These are phyloP conservation scores for Vaccinium corymbosum DNA, from an alignment of 148 eudicot genomes.

Conservation along the genomic window DNA sequence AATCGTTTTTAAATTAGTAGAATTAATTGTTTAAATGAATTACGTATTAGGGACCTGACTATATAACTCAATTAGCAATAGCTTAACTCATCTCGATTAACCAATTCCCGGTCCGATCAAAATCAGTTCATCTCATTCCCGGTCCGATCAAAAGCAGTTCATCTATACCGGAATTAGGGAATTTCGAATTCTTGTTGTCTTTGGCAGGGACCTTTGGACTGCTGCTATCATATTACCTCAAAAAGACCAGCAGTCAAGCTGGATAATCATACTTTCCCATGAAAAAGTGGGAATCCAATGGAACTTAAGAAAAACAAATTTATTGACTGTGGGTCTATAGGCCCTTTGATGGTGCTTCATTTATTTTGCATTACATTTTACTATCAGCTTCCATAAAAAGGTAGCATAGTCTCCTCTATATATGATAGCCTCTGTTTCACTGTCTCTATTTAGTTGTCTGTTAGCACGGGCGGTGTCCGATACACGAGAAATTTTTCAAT, in stretches of 20 bases:
- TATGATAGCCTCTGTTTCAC: neutral
- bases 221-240: neutral
- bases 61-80: too few relatives aligned
- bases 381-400: neutral
- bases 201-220: neutral
- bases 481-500: neutral
- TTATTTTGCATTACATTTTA: neutral
- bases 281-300: slow-evolving; percentile 3
- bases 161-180: neutral
- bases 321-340: neutral
- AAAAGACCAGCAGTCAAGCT: neutral
- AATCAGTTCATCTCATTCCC: neutral
- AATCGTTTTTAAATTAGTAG: too few relatives aligned
- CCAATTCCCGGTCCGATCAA: neutral
- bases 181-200: neutral
- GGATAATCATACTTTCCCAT: neutral
- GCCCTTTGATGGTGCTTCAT: neutral
- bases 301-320: neutral
- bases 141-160: too few relatives aligned
- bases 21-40: too few relatives aligned
- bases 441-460: neutral
- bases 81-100: neutral
- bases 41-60: too few relatives aligned
- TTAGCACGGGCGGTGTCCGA: neutral
- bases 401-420: neutral